Percentiles rank a stretch among this genome's conserved stretches.
These are phyloP conservation scores for Pistacia vera DNA, from an alignment of 345 rosid genomes.

Conservation along the genomic window DNA sequence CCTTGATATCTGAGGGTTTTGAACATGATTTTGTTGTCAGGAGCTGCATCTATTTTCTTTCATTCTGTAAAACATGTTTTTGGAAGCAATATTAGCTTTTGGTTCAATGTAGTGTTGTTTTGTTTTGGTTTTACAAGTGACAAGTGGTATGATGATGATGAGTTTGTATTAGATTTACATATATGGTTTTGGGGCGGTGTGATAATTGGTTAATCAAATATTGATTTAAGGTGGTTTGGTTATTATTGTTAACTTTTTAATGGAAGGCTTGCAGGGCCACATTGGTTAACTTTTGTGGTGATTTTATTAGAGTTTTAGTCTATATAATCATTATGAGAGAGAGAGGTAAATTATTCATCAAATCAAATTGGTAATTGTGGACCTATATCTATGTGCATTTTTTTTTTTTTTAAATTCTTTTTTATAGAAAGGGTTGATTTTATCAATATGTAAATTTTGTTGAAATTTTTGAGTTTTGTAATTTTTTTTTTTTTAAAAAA, in stretches of 20 bases:
- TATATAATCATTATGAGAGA: conserved; percentile 2
- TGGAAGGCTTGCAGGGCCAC: not conserved
- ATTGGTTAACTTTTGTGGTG: not conserved
- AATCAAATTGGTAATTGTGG: too few species aligned
- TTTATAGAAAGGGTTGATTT: too few species aligned
- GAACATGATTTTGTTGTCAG: not conserved
- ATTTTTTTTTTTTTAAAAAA: too few species aligned
- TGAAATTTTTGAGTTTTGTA: too few species aligned
- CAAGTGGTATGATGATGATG: not conserved
- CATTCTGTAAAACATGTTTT: not conserved
- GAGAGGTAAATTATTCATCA: too few species aligned
- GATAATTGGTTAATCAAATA: not conserved
- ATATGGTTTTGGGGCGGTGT: not conserved
- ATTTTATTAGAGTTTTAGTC: not conserved
- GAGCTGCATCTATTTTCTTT: not conserved
- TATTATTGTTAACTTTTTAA: conserved; percentile 14
- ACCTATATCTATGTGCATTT: too few species aligned
- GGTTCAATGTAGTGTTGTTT: not conserved
- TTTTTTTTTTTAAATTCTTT: too few species aligned
- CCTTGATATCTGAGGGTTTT: not conserved
- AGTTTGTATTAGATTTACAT: not conserved
- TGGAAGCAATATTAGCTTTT: not conserved
- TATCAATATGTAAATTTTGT: too few species aligned
- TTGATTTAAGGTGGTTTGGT: not conserved
- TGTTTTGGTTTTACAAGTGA: too few species aligned